Evolutionary conservation across 768 basidiomycete species (phyloP).

Genomic region (Lactarius trivialis): DNA sequence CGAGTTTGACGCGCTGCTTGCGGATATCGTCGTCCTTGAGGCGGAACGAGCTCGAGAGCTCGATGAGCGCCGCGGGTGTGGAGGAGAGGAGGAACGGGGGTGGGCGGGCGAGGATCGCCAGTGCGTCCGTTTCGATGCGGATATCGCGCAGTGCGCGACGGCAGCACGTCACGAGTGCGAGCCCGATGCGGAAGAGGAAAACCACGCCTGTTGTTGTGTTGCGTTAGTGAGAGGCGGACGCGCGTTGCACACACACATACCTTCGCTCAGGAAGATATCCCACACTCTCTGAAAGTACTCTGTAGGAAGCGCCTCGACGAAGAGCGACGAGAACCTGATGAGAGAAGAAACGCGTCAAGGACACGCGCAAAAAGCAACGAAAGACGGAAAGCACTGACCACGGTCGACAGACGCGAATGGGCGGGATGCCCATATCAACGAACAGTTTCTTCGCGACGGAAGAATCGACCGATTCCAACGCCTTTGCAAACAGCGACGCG

Average conservation of each 20-base stretch:
- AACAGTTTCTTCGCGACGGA: slow-evolving; percentile 60
- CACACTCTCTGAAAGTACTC: slow-evolving; percentile 68
- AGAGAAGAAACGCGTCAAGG: not conserved
- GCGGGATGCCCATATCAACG: slow-evolving; percentile 53
- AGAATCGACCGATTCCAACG: slow-evolving; percentile 58
- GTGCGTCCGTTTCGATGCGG: slow-evolving; percentile 39
- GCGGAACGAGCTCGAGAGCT: slow-evolving; percentile 57
- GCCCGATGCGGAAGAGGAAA: slow-evolving; percentile 66
- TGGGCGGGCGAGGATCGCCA: slow-evolving; percentile 46
- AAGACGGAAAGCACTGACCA: slow-evolving; percentile 42
- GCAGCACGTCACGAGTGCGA: slow-evolving; percentile 55
- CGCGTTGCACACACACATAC: too few relatives aligned
- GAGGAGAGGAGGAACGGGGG: slow-evolving; percentile 49
- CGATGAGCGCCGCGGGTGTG: slow-evolving; percentile 53
- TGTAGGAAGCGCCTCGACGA: slow-evolving; percentile 57
- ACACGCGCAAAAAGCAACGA: not conserved
- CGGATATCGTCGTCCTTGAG: slow-evolving; percentile 75
- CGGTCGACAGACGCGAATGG: slow-evolving; percentile 49
- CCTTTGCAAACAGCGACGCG: slow-evolving; percentile 59
- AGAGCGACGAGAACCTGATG: slow-evolving; percentile 67
- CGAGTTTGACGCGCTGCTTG: slow-evolving; percentile 70
- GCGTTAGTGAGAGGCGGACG: not conserved
- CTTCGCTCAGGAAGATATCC: slow-evolving; percentile 80
- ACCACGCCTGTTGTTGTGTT: too few relatives aligned
- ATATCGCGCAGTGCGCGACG: slow-evolving; percentile 53